A percentile compares a stretch with the other conserved stretches of the same genome.
These are phyloP conservation scores for Nicotiana knightiana DNA, from an alignment of 257 asterid species.

Conservation along the genomic window DNA sequence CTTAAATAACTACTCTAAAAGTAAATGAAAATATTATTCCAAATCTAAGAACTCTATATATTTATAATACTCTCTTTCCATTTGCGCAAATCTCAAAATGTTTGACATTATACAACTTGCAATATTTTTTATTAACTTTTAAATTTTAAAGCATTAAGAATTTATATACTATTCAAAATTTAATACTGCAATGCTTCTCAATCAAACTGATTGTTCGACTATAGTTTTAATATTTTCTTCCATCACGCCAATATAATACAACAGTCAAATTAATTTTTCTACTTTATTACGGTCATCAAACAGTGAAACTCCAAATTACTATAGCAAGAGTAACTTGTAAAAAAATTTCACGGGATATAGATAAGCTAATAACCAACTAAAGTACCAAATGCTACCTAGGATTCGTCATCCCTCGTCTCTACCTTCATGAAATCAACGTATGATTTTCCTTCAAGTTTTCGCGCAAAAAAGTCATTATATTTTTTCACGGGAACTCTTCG, in stretches of 20 bases:
- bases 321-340: not conserved
- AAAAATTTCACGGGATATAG: not conserved
- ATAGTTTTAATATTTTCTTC: no score
- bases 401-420: not conserved
- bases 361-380: not conserved
- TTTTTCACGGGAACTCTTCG: conserved; percentile 21
- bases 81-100: not conserved
- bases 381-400: not conserved
- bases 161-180: no score
- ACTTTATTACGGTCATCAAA: not conserved
- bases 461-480: conserved; percentile 32
- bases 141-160: no score
- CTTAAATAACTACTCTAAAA: no score
- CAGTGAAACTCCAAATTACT: not conserved
- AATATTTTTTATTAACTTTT: no score
- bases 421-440: conserved; percentile 41
- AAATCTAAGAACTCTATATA: not conserved
- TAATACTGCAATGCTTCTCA: no score
- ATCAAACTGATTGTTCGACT: no score
- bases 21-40: no score
- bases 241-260: no score
- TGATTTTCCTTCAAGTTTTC: conserved; percentile 38
- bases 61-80: not conserved
- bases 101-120: no score
- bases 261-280: no score